Evolutionary conservation across 495 filamentous ascomycete genomes (phyloP).

Genomic region (Xeromyces bisporus): DNA sequence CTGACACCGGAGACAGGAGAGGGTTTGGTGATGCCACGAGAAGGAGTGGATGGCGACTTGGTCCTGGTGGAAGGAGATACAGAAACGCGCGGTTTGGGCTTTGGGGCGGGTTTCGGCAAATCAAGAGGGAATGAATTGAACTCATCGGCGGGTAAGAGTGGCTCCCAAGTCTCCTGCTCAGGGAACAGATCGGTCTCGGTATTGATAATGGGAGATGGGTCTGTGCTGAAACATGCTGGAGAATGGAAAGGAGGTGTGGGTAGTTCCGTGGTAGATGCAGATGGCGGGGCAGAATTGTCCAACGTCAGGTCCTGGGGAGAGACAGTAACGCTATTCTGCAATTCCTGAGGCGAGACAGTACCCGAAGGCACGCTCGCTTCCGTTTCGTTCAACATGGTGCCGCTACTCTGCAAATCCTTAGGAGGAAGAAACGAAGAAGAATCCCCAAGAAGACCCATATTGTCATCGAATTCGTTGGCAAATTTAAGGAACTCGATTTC

Average conservation of each 20-base stretch:
- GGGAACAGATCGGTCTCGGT: constrained; percentile 18
- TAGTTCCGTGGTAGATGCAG: constrained; percentile 64
- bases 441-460: constrained; percentile 9
- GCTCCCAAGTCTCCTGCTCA: constrained; percentile 20
- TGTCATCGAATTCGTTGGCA: constrained; percentile 9
- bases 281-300: constrained; percentile 66
- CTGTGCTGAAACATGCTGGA: constrained; percentile 45
- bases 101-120: constrained; percentile 13
- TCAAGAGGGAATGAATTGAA: constrained; percentile 25
- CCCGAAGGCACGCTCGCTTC: constrained; percentile 18
- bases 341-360: constrained; percentile 76
- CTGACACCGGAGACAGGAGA: constrained; percentile 55
- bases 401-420: constrained; percentile 8
- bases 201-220: constrained; percentile 52
- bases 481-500: constrained; percentile 20
- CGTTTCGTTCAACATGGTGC: constrained; percentile 16
- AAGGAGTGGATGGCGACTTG: constrained; percentile 5
- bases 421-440: constrained; percentile 14
- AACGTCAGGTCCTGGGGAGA: constrained; percentile 74
- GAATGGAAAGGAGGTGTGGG: constrained; percentile 73
- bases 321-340: too few species aligned
- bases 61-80: constrained; percentile 22
- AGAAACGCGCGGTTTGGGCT: constrained; percentile 19
- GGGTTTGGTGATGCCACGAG: constrained; percentile 33
- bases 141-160: constrained; percentile 48